phyloP scores from a whole-genome alignment of 257 asterid genomes.

The Marsdenia floribunda region DNA sequence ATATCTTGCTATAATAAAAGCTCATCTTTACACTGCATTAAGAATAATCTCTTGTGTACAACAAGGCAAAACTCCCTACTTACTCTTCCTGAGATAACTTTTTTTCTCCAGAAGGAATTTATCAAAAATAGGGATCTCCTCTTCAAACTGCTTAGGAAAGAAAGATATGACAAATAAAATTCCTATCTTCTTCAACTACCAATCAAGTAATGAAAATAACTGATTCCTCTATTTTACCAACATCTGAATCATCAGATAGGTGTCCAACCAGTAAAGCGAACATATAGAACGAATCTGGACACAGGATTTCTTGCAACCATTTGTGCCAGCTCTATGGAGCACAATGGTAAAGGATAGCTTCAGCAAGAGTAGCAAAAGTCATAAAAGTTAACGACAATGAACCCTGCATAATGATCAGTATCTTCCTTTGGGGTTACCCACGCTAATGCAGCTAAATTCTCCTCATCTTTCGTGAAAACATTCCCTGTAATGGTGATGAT shows the following conservation, averaged over 20 bases:
- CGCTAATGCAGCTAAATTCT: neutral
- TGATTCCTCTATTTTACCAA: neutral
- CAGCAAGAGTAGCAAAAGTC: neutral
- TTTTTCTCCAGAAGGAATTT: neutral
- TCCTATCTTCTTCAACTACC: neutral
- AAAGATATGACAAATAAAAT: neutral
- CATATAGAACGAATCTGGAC: neutral
- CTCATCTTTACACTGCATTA: neutral
- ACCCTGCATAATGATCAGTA: neutral
- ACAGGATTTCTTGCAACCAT: neutral
- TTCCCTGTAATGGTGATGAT: neutral
- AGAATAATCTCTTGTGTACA: neutral
- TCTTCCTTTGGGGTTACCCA: neutral
- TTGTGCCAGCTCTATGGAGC: neutral
- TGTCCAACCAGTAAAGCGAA: neutral
- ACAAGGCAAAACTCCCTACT: neutral
- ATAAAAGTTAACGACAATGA: neutral
- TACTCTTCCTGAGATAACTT: neutral
- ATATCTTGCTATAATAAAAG: neutral
- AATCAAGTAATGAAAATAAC: neutral
- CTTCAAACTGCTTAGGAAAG: neutral
- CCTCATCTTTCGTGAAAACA: neutral
- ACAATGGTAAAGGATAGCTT: neutral
- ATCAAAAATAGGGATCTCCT: neutral
- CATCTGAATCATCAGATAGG: slow-evolving; percentile 2